phyloP scores from a whole-genome alignment of 495 filamentous ascomycete species.

The Sordaria brevicollis region DNA sequence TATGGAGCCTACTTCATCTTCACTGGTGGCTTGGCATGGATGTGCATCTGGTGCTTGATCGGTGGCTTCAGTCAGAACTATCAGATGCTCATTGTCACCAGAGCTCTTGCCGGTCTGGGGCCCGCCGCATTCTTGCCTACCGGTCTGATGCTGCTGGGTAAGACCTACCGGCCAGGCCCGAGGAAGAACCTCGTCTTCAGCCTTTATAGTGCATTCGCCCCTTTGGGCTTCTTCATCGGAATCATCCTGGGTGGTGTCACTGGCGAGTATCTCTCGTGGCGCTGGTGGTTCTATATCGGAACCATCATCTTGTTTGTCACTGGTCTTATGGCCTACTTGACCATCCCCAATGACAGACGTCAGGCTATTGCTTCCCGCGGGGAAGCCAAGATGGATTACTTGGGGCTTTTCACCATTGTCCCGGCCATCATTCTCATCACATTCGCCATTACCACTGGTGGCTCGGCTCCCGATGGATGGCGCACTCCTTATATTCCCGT shows the following conservation, averaged over 20 bases:
- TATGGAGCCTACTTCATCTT: slow-evolving; percentile 68
- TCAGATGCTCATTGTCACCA: slow-evolving; percentile 62
- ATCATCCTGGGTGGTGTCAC: slow-evolving; percentile 70
- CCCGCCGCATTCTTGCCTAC: slow-evolving; percentile 69
- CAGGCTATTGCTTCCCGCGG: slow-evolving; percentile 31
- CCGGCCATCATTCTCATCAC: slow-evolving; percentile 60
- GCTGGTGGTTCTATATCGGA: slow-evolving; percentile 78
- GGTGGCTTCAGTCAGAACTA: slow-evolving; percentile 62
- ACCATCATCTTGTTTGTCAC: slow-evolving; percentile 36
- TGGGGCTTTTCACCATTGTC: slow-evolving; percentile 52
- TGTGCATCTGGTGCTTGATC: slow-evolving; percentile 60
- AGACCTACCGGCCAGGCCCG: slow-evolving; percentile 71
- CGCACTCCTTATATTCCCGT: slow-evolving; percentile 59
- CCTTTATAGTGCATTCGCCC: slow-evolving; percentile 68
- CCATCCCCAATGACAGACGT: slow-evolving; percentile 53
- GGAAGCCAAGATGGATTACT: slow-evolving; percentile 38
- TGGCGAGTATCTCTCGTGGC: slow-evolving; percentile 54
- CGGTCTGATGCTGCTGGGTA: slow-evolving; percentile 69
- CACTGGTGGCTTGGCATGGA: slow-evolving; percentile 58
- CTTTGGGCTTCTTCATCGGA: slow-evolving; percentile 70
- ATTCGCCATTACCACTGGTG: slow-evolving; percentile 68
- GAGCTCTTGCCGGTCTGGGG: slow-evolving; percentile 72
- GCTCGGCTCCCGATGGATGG: slow-evolving; percentile 61
- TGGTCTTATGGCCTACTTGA: slow-evolving; percentile 45
- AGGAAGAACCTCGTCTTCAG: slow-evolving; percentile 80